phyloP scores from a whole-genome alignment of 2,329 filamentous ascomycete species.

The Scedosporium minutisporum region DNA sequence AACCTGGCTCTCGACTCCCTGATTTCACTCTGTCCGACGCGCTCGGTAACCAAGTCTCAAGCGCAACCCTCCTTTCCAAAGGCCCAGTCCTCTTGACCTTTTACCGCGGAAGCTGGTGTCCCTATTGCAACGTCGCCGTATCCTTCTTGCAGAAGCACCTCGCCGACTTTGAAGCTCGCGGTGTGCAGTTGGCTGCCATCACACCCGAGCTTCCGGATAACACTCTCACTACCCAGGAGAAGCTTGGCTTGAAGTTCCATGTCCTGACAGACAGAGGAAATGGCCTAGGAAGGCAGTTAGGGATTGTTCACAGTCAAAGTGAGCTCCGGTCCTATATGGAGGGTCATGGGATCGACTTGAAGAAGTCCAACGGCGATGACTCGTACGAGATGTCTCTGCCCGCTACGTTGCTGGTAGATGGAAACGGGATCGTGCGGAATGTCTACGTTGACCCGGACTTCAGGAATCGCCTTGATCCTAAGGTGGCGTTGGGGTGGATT shows the following conservation, averaged over 20 bases:
- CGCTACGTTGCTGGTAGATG: slow-evolving; percentile 26
- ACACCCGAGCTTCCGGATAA: slow-evolving; percentile 30
- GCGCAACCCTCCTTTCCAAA: slow-evolving; percentile 18
- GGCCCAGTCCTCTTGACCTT: slow-evolving; percentile 31
- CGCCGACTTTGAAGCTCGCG: slow-evolving; percentile 22
- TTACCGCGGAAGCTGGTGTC: slow-evolving; percentile 37
- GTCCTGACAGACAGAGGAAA: slow-evolving; percentile 30
- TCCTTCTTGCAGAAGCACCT: slow-evolving; percentile 24
- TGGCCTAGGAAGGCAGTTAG: slow-evolving; percentile 14
- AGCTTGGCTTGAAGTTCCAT: slow-evolving; percentile 27
- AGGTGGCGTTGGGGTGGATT: slow-evolving; percentile 22
- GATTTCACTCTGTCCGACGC: background rate
- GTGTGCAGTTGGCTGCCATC: slow-evolving; percentile 31
- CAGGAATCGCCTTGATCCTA: slow-evolving; percentile 25
- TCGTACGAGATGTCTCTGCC: slow-evolving; percentile 27
- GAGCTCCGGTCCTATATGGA: slow-evolving; percentile 17
- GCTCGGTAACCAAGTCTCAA: slow-evolving; percentile 17
- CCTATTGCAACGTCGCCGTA: slow-evolving; percentile 33
- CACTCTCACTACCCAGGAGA: slow-evolving; percentile 26
- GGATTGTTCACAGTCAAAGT: slow-evolving; percentile 18
- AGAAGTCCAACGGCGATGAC: slow-evolving; percentile 25
- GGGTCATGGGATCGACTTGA: slow-evolving; percentile 20
- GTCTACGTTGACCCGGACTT: slow-evolving; percentile 26
- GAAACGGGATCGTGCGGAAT: slow-evolving; percentile 24
- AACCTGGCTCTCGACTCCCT: background rate